Evolutionary conservation across 2,329 filamentous ascomycete genomes (phyloP).

Genomic region (Aspergillus costaricaensis): DNA sequence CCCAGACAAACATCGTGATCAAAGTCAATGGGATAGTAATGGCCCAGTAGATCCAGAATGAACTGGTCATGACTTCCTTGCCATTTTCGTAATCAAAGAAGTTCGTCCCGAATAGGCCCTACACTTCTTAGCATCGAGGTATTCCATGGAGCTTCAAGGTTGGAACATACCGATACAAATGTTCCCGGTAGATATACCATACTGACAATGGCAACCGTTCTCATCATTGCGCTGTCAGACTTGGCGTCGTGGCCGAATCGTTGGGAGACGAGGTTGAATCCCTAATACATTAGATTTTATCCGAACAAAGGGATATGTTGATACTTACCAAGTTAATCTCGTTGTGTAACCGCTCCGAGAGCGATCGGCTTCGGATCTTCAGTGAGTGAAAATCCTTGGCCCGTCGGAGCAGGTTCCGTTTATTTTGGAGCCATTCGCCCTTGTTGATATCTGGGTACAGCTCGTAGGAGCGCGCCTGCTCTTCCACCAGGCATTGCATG

Average conservation of each 20-base stretch:
- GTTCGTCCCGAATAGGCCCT: conserved; percentile 39
- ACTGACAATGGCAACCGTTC: conserved; percentile 31
- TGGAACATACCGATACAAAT: conserved; percentile 30
- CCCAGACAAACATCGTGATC: conserved; percentile 29
- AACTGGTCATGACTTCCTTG: conserved; percentile 21
- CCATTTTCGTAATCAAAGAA: conserved; percentile 34
- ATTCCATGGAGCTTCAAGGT: not conserved
- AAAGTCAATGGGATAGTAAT: conserved; percentile 33
- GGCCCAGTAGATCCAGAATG: conserved; percentile 38
- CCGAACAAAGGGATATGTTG: no score
- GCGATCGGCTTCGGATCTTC: conserved; percentile 27
- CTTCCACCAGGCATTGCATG: conserved; percentile 24
- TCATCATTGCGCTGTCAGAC: conserved; percentile 33
- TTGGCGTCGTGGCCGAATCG: conserved; percentile 25
- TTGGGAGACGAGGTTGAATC: conserved; percentile 38
- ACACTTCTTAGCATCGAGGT: not conserved
- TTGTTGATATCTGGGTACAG: conserved; percentile 8
- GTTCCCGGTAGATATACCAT: conserved; percentile 33
- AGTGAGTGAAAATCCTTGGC: conserved; percentile 32
- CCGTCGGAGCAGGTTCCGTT: conserved; percentile 21
- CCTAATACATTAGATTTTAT: conserved; percentile 3
- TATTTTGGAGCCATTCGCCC: not conserved
- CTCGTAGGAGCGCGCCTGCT: conserved; percentile 20
- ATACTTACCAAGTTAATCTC: conserved; percentile 35
- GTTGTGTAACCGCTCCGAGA: conserved; percentile 34